Evolutionary conservation across 2,329 filamentous ascomycete species (phyloP), one percentile per base, ranked within the genome.

Genomic region (Monilinia aucupariae): DNA sequence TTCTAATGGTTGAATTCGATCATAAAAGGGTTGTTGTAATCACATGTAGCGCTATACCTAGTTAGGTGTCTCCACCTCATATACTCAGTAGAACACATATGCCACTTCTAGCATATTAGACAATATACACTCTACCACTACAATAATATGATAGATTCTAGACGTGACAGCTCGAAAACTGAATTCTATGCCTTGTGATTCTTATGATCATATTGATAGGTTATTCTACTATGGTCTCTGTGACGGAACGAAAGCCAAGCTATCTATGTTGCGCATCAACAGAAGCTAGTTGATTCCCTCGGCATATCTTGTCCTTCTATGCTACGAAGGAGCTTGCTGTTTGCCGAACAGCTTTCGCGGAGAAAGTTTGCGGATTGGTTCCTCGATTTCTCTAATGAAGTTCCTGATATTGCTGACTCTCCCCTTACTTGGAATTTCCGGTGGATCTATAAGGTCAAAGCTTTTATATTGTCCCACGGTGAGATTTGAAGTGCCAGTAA

Each of bases 181-280:
- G 5, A 27, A 27, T 20, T 17, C 6, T 56, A 56, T 56, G 53
- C 20, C 39, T 56, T 20, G 39, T 56, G 53, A 56, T 56, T 45
- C 53, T 22, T 22, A 12, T 56, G 5, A 56, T 56, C 8, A 45
- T 3, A 22, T 10, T n/a, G 20, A 15, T 25, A 13, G 32, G 34
- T 45, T 32, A 25, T 56, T 7, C 9, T 47, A 17, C 13, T 22
- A 45, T 34, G 20, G 22, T 20, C 9, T 56, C 34, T 56, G 53
- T 39, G 9, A 34, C 12, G 30, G 22, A 27, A 47, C 47, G 30
- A 20, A 25, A 34, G 17, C 15, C 15, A n/a, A 30, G 27, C 27
- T 30, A 32, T 43, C 25, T 30, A 30, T 32, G 4, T 15, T 15
- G n/a, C 25, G 6, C 13, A 43, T 9, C 20, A 25, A 47, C 22